These are phyloP conservation scores for Fonsecaea monophora DNA, from an alignment of 2,329 filamentous ascomycete species.

Conservation along the genomic window DNA sequence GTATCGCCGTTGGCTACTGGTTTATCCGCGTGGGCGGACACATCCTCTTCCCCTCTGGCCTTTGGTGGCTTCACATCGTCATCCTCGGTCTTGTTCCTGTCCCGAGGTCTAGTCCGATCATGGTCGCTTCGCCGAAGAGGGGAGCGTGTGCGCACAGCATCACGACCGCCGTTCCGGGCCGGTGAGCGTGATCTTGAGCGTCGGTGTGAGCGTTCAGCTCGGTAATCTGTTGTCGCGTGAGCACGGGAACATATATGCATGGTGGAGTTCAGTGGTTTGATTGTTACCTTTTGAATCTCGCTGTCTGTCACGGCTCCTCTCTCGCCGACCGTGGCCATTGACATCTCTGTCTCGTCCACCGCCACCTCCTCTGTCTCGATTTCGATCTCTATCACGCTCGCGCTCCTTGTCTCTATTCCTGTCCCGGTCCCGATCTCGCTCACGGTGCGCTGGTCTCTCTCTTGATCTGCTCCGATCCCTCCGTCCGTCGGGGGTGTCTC, in stretches of 20 bases:
- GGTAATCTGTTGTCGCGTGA: slow-evolving; percentile 23
- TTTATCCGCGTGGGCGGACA: slow-evolving; percentile 34
- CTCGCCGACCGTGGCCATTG: slow-evolving; percentile 50
- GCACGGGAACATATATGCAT: slow-evolving; percentile 6
- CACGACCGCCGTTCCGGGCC: slow-evolving; percentile 46
- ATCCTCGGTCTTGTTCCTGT: slow-evolving; percentile 45
- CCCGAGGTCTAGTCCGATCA: slow-evolving; percentile 32
- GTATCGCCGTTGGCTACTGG: slow-evolving; percentile 34
- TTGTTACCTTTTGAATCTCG: slow-evolving; percentile 49
- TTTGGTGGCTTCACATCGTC: slow-evolving; percentile 40
- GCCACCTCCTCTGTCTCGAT: slow-evolving; percentile 39
- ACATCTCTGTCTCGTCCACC: slow-evolving; percentile 46
- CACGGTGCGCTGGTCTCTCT: slow-evolving; percentile 44
- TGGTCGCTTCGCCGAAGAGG: slow-evolving; percentile 43
- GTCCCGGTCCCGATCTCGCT: slow-evolving; percentile 40
- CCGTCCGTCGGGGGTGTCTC: slow-evolving; percentile 45
- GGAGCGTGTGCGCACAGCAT: slow-evolving; percentile 47
- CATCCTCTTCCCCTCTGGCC: slow-evolving; percentile 39
- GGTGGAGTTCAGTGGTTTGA: slow-evolving; percentile 1
- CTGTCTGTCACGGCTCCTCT: slow-evolving; percentile 44
- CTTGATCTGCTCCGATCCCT: slow-evolving; percentile 54
- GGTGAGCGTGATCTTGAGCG: slow-evolving; percentile 43
- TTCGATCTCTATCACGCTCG: slow-evolving; percentile 36
- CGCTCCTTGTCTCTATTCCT: slow-evolving; percentile 14
- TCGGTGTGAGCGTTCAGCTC: slow-evolving; percentile 42